These are phyloP conservation scores for Solanum appendiculatum DNA, from an alignment of 257 asterid genomes.

Conservation along the genomic window DNA sequence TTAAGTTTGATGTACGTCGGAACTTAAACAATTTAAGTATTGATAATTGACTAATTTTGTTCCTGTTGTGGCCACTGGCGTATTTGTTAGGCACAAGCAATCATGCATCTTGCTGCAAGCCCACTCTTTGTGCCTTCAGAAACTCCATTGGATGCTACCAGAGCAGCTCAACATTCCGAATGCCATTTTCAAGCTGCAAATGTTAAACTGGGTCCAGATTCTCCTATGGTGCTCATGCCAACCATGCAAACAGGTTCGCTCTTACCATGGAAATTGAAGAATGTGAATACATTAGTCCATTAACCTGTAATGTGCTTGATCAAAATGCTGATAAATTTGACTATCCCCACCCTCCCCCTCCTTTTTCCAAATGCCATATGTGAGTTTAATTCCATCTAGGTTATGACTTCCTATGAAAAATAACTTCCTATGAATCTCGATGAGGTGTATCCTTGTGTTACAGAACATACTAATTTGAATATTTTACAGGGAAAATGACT, in stretches of 20 bases:
- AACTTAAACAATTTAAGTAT: neutral
- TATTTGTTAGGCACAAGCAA: conserved; percentile 51
- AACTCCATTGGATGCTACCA: conserved; percentile 34
- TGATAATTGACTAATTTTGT: neutral
- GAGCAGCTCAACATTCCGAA: conserved; percentile 35
- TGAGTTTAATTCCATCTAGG: neutral
- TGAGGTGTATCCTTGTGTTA: neutral
- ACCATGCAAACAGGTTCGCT: conserved; percentile 48
- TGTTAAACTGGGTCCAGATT: conserved; percentile 36
- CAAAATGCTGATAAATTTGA: neutral
- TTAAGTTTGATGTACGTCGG: neutral
- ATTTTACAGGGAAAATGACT: conserved; percentile 42
- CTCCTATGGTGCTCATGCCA: conserved; percentile 43
- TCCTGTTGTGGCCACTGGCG: neutral
- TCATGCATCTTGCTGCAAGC: conserved; percentile 83
- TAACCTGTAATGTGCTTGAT: neutral
- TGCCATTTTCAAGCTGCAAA: conserved; percentile 36
- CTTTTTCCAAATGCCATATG: neutral
- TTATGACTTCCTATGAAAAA: neutral
- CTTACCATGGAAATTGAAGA: neutral
- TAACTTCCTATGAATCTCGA: neutral
- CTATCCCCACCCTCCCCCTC: neutral
- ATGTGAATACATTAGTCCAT: neutral
- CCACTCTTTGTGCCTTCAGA: conserved; percentile 54
- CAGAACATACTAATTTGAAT: conserved; percentile 1